These are phyloP conservation scores for Acer yangbiense DNA, from an alignment of 345 rosid species.

Conservation along the genomic window DNA sequence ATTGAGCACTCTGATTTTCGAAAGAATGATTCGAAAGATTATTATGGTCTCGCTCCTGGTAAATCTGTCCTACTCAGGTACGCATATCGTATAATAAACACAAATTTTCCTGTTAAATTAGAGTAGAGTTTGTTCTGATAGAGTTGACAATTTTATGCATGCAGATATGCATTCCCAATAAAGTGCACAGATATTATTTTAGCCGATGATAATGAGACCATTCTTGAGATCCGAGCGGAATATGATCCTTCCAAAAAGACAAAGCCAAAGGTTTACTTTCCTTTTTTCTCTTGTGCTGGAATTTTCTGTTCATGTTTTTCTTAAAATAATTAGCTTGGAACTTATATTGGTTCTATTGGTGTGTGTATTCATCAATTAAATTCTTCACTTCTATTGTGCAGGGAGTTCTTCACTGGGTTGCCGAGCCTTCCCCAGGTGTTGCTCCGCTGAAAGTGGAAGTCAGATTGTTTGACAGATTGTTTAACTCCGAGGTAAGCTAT, in stretches of 20 bases:
- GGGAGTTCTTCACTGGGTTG: slow-evolving; percentile 99
- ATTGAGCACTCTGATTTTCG: slow-evolving; percentile 92
- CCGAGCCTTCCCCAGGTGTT: slow-evolving; percentile 66
- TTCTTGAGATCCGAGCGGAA: slow-evolving; percentile 74
- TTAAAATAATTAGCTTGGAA: neutral
- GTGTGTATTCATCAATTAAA: neutral
- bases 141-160: slow-evolving; percentile 5
- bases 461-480: slow-evolving; percentile 87
- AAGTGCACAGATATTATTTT: slow-evolving; percentile 68
- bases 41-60: slow-evolving; percentile 94
- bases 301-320: slow-evolving; percentile 4
- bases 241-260: slow-evolving; percentile 83
- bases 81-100: neutral
- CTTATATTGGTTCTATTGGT: neutral
- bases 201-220: slow-evolving; percentile 75
- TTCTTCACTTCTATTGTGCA: slow-evolving; percentile 16
- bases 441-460: slow-evolving; percentile 83
- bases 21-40: slow-evolving; percentile 91
- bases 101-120: neutral
- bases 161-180: slow-evolving; percentile 74
- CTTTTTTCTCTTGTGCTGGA: neutral
- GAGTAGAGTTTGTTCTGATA: slow-evolving; percentile 1
- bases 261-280: slow-evolving; percentile 74
- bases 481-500: slow-evolving; percentile 71
- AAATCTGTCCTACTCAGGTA: slow-evolving; percentile 90